Base-by-base conservation (phyloP, 2,329 filamentous ascomycete species). In the Celoporthe dispersa region DNA sequence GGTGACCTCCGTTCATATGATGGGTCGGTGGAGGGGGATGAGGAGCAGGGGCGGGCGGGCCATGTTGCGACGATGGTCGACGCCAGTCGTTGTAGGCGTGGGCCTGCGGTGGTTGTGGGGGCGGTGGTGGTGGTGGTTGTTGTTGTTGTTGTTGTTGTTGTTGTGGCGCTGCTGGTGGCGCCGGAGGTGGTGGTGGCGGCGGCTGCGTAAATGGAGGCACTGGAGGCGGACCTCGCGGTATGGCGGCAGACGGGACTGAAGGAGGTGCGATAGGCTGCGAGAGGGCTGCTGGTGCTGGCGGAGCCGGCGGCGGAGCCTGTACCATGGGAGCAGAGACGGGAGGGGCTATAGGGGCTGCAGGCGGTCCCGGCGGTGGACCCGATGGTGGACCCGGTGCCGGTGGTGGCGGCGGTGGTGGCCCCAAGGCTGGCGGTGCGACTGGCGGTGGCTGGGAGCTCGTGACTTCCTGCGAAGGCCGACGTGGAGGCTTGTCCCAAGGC, bases 1-100 rank as follows among this genome's bases (percentile, higher is more conserved):
- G 64, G 25, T 68, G 68, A 22, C 51, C 67, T 48, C 71, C 70
- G 22, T 72, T 71, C 68, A 70, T 66, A 53, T 68, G 66, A 75
- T 66, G 61, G 68, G 70, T 25, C 68, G 75, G 64, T 2, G 74
- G 78, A 61, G 75, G 74, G n/a, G 78, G 76, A 60, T 86, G 73
- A 28, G 76, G 73, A 11, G 73, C 77, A 62, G 75, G 73, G 25
- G 78, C 75, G 60, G 86, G 81, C 51, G 82, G 82, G 3, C 73
- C 71, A 71, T 86, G 84, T 66, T 85, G 84, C 44, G 84, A 83
- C 28, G 84, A 79, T 19, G 82, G 81, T 28, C 85, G 84, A 68
- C 84, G 82, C 84, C 87, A 89, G 69, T 86, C 85, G 61, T 77
- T 77, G 75, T 81, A 85, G 57, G 80, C 74, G 63, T 75, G 73